Base-by-base conservation (phyloP, 352 stramenopile species). In the Pythium sp. region DNA sequence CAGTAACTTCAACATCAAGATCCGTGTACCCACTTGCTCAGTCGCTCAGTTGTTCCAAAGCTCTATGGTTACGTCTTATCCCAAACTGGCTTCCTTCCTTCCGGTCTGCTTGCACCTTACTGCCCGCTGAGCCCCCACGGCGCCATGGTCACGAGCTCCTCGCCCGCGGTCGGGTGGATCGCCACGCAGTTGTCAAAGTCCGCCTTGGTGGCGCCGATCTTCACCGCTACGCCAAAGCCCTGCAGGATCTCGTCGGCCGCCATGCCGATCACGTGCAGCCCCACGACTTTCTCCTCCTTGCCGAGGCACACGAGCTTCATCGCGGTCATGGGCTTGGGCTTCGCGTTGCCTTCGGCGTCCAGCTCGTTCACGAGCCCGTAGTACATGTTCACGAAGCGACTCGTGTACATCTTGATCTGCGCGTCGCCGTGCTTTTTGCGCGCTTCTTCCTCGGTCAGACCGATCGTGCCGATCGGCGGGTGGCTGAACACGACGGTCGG, bases 201-300 rank as follows among this genome's bases (percentile, higher is more conserved):
- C 41, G 88, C 88, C 79, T 99, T 99, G 58, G 96, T 99, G 6
- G 95, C 96, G 54, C 95, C 96, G 93, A 99, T 99, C 78, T 99
- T 99, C 68, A 99, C 92, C 2, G 98, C 97, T 24, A 99, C 95
- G 60, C 90, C 98, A 74, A 99, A 99, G 64, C 97, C 97, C 81
- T 99, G 98, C 68, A 99, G 77, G 79, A 99, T 99, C 86, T 99
- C 97, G 78, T 99, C 97, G 6, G 92, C 92, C 18, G 81, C 93
- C 70, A 97, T 90, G 59, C 97, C 97, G 58, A 98, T 96, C 54
- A 99, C 80, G 77, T 99, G 98, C 7, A 99, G 78, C 54, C 98
- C 98, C 43, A 99, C 95, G 28, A 99, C 96, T 36, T 87, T 89
- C 76, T 99, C 93, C 0, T 96, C 72, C 28, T 84, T 69, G 38